Base-by-base conservation (phyloP, 805 yeast species). In the Cyberlindnera mississippiensis region DNA sequence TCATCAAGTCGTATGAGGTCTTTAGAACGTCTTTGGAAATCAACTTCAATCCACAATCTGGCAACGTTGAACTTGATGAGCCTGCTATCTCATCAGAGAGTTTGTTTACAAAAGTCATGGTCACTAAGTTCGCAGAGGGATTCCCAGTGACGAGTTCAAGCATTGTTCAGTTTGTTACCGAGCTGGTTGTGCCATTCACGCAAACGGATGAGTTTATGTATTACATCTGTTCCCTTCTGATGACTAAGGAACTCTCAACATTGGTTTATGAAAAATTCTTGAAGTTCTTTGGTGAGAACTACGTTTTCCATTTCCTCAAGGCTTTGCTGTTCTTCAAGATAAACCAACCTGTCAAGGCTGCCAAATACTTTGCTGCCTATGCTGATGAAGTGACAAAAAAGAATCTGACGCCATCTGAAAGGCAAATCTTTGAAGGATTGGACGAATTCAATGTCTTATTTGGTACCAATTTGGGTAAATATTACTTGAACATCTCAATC, bases 401-500 rank as follows among this genome's bases (percentile, higher is more conserved):
- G 47, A 31, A 45, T 10, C 27, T 61, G 4, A 33, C 55, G 0
- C 39, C 48, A 1, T 56, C 48, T 10, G 63, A 57, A 19, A 47
- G 42, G 15, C 36, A 52, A 4, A 40, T 59, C 19, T 18, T 62
- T 46, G 18, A 44, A 43, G 28, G 51, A 28, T 32, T 56, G 48
- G 39, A 53, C 37, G 55, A 53, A 22, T 45, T 46, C 57, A 18
- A 38, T 19, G 47, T 46, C 10, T 48, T 67, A 16, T 60, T 64
- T 33, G 56, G 61, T 7, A 38, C 56, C 2, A 59, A 68, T 6
- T 43, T 61, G 28, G 52, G 64, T 13, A 64, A 60, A 35, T 73
- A 64, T 46, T 69, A 61, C 49, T 58, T 62, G 35, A 68, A 66
- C 28, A 46, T 70, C 28, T 53, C 75, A 9, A 51, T 59, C 4